Base-by-base conservation (phyloP, 805 yeast species). In the Starmerella kuoi region DNA sequence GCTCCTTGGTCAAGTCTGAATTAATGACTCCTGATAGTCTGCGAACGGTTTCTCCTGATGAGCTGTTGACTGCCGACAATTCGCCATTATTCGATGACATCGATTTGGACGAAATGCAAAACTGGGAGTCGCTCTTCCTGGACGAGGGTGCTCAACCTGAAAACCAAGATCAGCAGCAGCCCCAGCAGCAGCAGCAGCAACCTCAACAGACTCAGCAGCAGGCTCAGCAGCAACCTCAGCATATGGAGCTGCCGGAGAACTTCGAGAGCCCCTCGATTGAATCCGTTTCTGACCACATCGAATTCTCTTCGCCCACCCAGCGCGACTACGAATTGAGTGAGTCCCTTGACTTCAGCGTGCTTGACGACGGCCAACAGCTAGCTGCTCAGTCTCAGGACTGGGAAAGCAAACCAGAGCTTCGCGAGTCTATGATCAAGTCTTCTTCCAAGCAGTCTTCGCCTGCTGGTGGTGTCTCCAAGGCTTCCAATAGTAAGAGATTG, bases 61-160 rank as follows among this genome's bases (percentile, higher is more conserved):
- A 48, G 30, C 45, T 54, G 5, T 37, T 45, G 2, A 36, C 49
- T 9, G 52, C 46, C 7, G 54, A 45, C 36, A 41, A 45, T 41
- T 50, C 59, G 15, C 58, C 66, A 12, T 49, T 63, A 20, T 62
- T 64, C 47, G 53, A 55, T 24, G 59, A 50, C 23, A 38, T 47
- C 21, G 48, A 45, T 23, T 21, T 35, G 17, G 47, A 36, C 20
- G 51, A 50, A n/a, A 40, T 35, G 43, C 43, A 48, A 32, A 31
- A 45, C 25, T 50, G 54, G 54, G 54, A 47, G 36, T 41, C 54
- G 7, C 48, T 50, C 9, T 50, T 50, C 37, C 23, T 37, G 19
- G 52, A 50, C 28, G 53, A 38, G 15, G 27, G 19, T 5, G 15
- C 6, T 21, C 8, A 9, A 21, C 18, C 35, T 17, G 17, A 24